Conservation (phyloP, 192 early-diverging fungal species). For the Coemansia sp. region DNA sequence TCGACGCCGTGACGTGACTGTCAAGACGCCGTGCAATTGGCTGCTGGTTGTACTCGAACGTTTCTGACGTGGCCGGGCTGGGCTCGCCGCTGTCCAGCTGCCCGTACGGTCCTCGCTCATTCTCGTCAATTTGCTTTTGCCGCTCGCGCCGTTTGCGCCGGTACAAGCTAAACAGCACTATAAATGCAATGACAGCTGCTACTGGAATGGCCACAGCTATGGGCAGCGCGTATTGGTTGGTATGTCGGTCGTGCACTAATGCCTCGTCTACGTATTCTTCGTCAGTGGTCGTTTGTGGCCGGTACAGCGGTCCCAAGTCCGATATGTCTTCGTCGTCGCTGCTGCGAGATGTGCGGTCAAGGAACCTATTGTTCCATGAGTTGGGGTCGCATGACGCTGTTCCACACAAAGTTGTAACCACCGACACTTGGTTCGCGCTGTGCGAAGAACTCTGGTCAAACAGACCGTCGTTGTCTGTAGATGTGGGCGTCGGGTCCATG, state of each 20-base stretch:
- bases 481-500: slow-evolving; percentile 1
- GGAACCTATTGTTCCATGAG: slow-evolving; percentile 13
- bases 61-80: slow-evolving; percentile 7
- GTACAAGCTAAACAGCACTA: slow-evolving; percentile 3
- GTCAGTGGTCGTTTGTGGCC: not conserved
- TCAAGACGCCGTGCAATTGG: not conserved
- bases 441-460: not conserved
- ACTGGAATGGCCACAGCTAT: slow-evolving; percentile 10
- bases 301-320: slow-evolving; percentile 14
- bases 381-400: slow-evolving; percentile 8
- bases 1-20: not conserved
- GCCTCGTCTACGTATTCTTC: not conserved
- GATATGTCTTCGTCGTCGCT: not conserved
- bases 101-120: slow-evolving; percentile 3
- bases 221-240: not conserved
- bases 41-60: slow-evolving; percentile 9
- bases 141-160: not conserved
- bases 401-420: slow-evolving; percentile 21
- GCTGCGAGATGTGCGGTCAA: not conserved
- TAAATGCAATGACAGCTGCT: not conserved
- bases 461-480: not conserved
- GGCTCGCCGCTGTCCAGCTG: slow-evolving; percentile 14
- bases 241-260: too few relatives aligned
- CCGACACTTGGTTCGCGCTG: slow-evolving; percentile 15
- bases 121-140: not conserved